Percentiles rank a stretch among this genome's conserved stretches.
phyloP scores from a whole-genome alignment of 1,139 yeast genomes.

The Sugiyamaella novakii region DNA sequence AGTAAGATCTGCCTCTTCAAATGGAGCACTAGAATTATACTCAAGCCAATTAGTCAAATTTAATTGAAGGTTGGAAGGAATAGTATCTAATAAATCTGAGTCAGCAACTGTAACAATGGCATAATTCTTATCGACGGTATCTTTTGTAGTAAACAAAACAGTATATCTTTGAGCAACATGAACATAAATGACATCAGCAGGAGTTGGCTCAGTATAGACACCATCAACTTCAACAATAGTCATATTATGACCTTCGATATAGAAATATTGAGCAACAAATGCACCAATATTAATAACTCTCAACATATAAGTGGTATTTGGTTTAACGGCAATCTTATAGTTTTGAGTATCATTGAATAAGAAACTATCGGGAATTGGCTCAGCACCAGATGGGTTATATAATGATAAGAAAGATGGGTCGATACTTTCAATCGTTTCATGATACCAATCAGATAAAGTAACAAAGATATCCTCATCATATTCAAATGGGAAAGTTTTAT shows the following conservation, averaged over 20 bases:
- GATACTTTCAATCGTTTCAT: conserved; percentile 57
- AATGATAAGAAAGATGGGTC: conserved; percentile 58
- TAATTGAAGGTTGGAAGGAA: conserved; percentile 62
- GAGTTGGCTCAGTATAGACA: conserved; percentile 65
- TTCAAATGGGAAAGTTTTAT: conserved; percentile 54
- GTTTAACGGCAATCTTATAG: conserved; percentile 65
- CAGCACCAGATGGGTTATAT: conserved; percentile 95
- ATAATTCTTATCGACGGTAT: conserved; percentile 59
- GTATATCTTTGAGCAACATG: conserved; percentile 80
- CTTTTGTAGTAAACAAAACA: conserved; percentile 71
- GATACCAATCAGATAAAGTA: conserved; percentile 84
- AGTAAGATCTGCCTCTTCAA: conserved; percentile 51
- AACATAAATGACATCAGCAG: conserved; percentile 61
- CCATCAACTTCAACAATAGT: conserved; percentile 86
- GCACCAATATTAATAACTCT: conserved; percentile 83
- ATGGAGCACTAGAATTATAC: conserved; percentile 52
- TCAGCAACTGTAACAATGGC: conserved; percentile 81
- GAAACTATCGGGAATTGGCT: conserved; percentile 83
- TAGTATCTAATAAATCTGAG: conserved; percentile 71
- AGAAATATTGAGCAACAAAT: conserved; percentile 81
- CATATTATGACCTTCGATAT: conserved; percentile 81
- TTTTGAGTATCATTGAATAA: conserved; percentile 78
- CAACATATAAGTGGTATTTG: conserved; percentile 76
- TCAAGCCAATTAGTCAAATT: conserved; percentile 74
- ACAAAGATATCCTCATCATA: conserved; percentile 77